A percentile compares a stretch with the other conserved stretches of the same genome.
Evolutionary conservation across 2,329 filamentous ascomycete species (phyloP).

Genomic region (Sarocladium brachiariae): DNA sequence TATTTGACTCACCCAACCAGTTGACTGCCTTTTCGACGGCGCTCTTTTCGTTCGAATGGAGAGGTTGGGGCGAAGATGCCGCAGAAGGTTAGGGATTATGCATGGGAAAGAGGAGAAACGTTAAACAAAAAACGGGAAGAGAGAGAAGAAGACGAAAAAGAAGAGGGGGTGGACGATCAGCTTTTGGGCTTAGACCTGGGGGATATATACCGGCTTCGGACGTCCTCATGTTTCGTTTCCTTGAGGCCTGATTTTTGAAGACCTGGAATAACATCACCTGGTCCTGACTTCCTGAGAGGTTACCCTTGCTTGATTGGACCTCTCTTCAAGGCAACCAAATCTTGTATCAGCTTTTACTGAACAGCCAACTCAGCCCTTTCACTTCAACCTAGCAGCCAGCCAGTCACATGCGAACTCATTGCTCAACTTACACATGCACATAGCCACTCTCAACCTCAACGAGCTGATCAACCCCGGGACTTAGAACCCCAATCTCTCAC

Average conservation of each 20-base stretch:
- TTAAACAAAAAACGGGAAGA: not conserved
- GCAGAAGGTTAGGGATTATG: not conserved
- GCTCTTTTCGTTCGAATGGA: too few species aligned
- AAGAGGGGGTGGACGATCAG: not conserved
- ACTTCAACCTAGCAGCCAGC: too few species aligned
- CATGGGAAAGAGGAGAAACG: not conserved
- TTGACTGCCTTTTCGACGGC: too few species aligned
- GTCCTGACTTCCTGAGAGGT: not conserved
- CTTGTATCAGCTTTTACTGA: too few species aligned
- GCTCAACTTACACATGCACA: too few species aligned
- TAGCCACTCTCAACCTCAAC: too few species aligned
- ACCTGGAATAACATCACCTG: not conserved
- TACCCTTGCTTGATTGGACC: not conserved
- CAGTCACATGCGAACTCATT: too few species aligned
- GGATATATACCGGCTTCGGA: conserved; percentile 9
- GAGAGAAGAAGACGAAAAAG: not conserved
- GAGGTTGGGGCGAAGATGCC: not conserved
- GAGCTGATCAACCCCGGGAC: too few species aligned
- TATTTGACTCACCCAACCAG: not conserved
- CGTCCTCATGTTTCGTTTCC: conserved; percentile 7
- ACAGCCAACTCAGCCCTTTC: too few species aligned
- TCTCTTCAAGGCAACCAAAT: not conserved
- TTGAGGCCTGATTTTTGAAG: conserved; percentile 8
- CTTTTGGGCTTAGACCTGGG: not conserved
- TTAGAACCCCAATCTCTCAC: too few species aligned